phyloP scores from a whole-genome alignment of 179 eudicot genomes.

The Silene coronaria region DNA sequence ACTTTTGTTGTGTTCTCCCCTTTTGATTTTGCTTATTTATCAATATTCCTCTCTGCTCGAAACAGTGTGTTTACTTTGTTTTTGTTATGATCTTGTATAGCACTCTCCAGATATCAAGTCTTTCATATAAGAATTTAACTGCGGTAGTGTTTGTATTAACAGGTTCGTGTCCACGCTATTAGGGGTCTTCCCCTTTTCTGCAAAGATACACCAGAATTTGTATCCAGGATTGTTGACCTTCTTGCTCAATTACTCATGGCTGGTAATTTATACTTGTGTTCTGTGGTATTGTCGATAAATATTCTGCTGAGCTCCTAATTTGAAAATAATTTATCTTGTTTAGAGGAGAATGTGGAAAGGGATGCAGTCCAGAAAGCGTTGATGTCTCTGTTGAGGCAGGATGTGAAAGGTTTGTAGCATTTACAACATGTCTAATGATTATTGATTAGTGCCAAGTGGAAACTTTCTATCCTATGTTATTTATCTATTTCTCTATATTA shows the following conservation, averaged over 20 bases:
- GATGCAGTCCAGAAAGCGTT: slow-evolving; percentile 96
- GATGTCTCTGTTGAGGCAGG: slow-evolving; percentile 89
- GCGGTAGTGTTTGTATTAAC: slow-evolving; percentile 14
- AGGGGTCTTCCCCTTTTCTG: slow-evolving; percentile 97
- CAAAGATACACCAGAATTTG: slow-evolving; percentile 88
- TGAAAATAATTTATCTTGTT: slow-evolving; percentile 16
- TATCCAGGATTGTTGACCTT: slow-evolving; percentile 80
- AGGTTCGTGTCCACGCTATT: slow-evolving; percentile 95
- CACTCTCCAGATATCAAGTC: background rate
- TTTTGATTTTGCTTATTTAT: too few species aligned
- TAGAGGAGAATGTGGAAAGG: slow-evolving; percentile 95
- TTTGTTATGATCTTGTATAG: background rate
- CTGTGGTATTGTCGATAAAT: background rate
- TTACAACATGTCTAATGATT: background rate
- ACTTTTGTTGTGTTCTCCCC: too few species aligned
- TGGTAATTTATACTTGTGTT: slow-evolving; percentile 42
- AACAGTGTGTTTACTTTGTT: too few species aligned
- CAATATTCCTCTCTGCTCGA: too few species aligned
- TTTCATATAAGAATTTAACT: slow-evolving; percentile 11
- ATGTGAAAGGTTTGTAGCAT: slow-evolving; percentile 62
- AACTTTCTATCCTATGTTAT: background rate
- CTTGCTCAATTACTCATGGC: slow-evolving; percentile 87
- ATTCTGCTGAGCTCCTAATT: background rate
- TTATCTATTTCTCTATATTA: background rate
- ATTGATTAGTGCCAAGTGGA: background rate